Evolutionary conservation across 2,329 filamentous ascomycete genomes (phyloP), one percentile per base, ranked within the genome.

Genomic region (Cladobotryum protrusum): DNA sequence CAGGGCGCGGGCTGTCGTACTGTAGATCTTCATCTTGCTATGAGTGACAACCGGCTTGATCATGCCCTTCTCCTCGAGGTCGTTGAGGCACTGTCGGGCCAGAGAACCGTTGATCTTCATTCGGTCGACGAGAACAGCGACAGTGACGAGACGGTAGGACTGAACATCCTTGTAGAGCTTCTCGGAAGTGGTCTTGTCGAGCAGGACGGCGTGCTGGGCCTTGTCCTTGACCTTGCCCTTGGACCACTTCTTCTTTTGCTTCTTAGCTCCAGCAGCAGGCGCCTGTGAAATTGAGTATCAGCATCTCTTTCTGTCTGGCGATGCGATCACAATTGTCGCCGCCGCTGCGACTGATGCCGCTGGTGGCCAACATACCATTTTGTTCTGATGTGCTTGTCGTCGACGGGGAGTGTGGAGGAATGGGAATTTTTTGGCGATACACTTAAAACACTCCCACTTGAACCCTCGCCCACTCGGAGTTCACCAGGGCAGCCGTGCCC

Each of bases 111-210:
- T 99, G 83, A 99, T 95, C 90, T 99, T 99, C 76, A 99, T 85
- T 77, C 93, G 86, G 79, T 99, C 93, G 83, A 99, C 93, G 69
- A 99, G 90, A 67, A 89, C 92, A 69, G 93, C 91, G 69, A 97
- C 87, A 72, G 93, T 97, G 79, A 99, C 90, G 75, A 99, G 90
- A 72, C 93, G 90, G 87, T 97, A 99, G 60, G 93, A 96, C 78
- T 97, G 93, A 68, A 99, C 95, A 84, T 99, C 93, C 83, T 99
- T 99, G 83, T 96, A 87, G 75, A 99, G 90, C 83, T 95, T 96
- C 79, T 99, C 93, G 64, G 87, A 87, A 71, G 87, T 96, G 77
- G 81, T 72, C 86, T 99, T 99, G 83, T 99, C 93, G 78, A 99
- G 89, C 72, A 97, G 82, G 77, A 99, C 93, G 76, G 88, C 89